Conservation (phyloP, 2,329 filamentous ascomycete species). For the Meredithiella fracta region DNA sequence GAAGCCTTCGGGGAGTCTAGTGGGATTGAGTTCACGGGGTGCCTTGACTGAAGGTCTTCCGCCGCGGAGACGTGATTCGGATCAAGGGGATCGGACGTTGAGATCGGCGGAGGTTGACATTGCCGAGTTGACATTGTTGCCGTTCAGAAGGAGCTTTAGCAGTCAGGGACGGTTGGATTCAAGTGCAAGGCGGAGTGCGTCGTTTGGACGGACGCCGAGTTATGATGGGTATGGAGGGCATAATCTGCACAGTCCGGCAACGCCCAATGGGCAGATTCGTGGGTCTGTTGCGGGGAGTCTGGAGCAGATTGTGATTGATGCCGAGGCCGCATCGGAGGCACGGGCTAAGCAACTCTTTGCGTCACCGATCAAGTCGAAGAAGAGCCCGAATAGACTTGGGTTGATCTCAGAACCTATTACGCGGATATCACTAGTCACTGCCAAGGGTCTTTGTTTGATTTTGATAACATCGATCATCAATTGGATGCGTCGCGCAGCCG, state of each 20-base stretch:
- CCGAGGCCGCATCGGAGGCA: not conserved
- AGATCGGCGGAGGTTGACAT: not conserved
- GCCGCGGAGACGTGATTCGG: conserved; percentile 9
- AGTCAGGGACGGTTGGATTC: conserved; percentile 6
- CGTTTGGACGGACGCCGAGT: conserved; percentile 1
- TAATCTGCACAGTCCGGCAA: not conserved
- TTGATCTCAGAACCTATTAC: conserved; percentile 6
- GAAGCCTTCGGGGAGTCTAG: conserved; percentile 6
- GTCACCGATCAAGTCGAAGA: conserved; percentile 4
- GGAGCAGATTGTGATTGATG: too few species aligned
- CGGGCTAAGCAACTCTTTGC: conserved; percentile 6
- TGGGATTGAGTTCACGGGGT: not conserved
- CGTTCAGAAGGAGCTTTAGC: conserved; percentile 8
- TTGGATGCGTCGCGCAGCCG: conserved; percentile 9
- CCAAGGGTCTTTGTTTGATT: conserved; percentile 29
- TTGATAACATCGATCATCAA: conserved; percentile 19
- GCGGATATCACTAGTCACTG: conserved; percentile 26
- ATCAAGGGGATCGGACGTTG: conserved; percentile 1
- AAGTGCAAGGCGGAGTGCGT: not conserved
- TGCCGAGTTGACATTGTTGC: conserved; percentile 5
- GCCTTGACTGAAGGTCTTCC: not conserved
- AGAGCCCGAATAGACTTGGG: not conserved
- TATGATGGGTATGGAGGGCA: not conserved
- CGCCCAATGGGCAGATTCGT: not conserved
- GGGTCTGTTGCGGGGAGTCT: too few species aligned